phyloP scores from a whole-genome alignment of 208 protist genomes.

The Leishmania tarentolae region DNA sequence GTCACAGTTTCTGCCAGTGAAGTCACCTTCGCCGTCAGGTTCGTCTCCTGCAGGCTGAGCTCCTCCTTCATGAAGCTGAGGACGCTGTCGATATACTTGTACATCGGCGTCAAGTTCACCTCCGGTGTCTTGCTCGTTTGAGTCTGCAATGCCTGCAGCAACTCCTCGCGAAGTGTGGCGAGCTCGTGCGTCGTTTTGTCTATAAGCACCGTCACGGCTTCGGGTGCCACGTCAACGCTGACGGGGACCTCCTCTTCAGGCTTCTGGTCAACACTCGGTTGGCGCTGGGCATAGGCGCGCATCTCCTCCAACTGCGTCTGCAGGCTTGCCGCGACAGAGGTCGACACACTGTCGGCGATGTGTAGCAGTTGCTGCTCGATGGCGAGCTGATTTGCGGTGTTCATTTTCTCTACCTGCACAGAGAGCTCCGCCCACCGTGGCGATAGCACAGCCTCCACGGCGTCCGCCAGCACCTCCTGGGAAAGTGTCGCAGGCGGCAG shows the following conservation, averaged over 20 bases:
- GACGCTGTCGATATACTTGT: constrained; percentile 79
- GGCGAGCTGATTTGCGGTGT: constrained; percentile 28
- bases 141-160: constrained; percentile 47
- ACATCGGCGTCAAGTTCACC: constrained; percentile 79
- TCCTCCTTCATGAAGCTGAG: constrained; percentile 62
- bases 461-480: constrained; percentile 35
- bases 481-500: constrained; percentile 18
- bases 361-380: constrained; percentile 32
- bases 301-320: constrained; percentile 24
- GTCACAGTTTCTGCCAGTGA: constrained; percentile 27
- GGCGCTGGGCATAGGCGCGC: constrained; percentile 1
- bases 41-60: constrained; percentile 39
- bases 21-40: constrained; percentile 34
- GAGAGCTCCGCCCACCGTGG: constrained; percentile 43
- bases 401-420: constrained; percentile 29
- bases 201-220: constrained; percentile 12
- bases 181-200: constrained; percentile 29
- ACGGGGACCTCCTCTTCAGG: background rate
- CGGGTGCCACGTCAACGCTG: background rate
- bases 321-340: constrained; percentile 24
- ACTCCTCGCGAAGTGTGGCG: constrained; percentile 38
- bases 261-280: background rate
- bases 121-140: constrained; percentile 66
- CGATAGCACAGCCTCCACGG: constrained; percentile 54
- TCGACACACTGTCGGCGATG: constrained; percentile 33